These are phyloP conservation scores for Anisogramma anomala DNA, from an alignment of 2,329 filamentous ascomycete genomes.

Conservation along the genomic window DNA sequence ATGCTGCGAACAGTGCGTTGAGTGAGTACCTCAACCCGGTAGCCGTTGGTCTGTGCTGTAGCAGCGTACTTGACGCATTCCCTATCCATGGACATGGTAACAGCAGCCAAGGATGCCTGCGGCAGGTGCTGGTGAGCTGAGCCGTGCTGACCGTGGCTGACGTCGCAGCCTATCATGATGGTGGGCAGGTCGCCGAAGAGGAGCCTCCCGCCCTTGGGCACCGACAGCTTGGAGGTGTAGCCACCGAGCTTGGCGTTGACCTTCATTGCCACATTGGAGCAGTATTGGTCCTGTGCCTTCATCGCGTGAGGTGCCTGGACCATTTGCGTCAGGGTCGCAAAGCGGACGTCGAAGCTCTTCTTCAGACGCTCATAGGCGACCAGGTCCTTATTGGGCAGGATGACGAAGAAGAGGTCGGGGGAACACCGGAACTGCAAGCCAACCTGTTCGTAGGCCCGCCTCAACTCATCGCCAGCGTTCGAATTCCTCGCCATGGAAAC, in stretches of 20 bases:
- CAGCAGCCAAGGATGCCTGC: constrained; percentile 64
- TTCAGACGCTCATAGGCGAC: constrained; percentile 76
- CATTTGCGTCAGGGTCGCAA: constrained; percentile 73
- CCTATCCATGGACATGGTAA: constrained; percentile 70
- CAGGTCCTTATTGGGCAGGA: constrained; percentile 60
- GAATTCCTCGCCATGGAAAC: constrained; percentile 14
- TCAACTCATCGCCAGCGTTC: constrained; percentile 37
- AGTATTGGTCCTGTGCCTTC: constrained; percentile 68
- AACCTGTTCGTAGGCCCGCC: constrained; percentile 42
- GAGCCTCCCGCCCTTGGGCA: too few relatives aligned
- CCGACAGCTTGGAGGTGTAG: constrained; percentile 44
- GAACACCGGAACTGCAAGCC: constrained; percentile 40
- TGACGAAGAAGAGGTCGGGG: constrained; percentile 69
- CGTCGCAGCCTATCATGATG: constrained; percentile 82
- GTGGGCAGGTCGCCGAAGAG: constrained; percentile 43
- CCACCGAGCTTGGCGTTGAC: constrained; percentile 93
- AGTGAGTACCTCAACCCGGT: constrained; percentile 67
- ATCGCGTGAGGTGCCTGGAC: constrained; percentile 59
- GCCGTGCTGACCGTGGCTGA: constrained; percentile 71
- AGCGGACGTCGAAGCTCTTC: constrained; percentile 76
- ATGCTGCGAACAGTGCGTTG: constrained; percentile 53
- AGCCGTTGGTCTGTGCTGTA: constrained; percentile 71
- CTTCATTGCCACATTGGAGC: constrained; percentile 92
- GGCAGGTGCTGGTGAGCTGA: constrained; percentile 31
- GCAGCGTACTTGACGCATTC: constrained; percentile 67